These are phyloP conservation scores for Globisporangium ultimum DNA, from an alignment of 352 stramenopile species.

Conservation along the genomic window DNA sequence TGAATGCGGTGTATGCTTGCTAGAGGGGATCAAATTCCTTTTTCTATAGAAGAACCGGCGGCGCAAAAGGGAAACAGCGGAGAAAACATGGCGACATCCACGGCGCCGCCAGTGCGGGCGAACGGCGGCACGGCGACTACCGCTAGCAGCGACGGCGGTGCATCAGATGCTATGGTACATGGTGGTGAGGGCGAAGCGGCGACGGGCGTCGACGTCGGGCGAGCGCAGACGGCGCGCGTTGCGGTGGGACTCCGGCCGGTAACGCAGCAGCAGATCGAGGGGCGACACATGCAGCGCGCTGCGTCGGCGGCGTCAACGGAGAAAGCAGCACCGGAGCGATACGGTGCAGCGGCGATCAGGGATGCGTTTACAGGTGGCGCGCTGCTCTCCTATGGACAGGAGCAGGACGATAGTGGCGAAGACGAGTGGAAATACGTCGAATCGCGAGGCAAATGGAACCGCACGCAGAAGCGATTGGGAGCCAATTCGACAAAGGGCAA, in stretches of 20 bases:
- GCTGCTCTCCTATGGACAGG: too few relatives aligned
- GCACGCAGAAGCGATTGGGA: slow-evolving; percentile 6
- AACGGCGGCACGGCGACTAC: not conserved
- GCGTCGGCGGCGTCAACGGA: not conserved
- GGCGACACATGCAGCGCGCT: slow-evolving; percentile 5
- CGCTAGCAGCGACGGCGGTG: not conserved
- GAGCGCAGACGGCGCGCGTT: not conserved
- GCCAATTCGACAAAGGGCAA: too few relatives aligned
- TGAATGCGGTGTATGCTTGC: too few relatives aligned
- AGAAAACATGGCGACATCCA: slow-evolving; percentile 7
- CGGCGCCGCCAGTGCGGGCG: slow-evolving; percentile 8
- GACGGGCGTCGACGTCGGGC: not conserved
- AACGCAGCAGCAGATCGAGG: slow-evolving; percentile 18
- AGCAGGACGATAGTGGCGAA: slow-evolving; percentile 2
- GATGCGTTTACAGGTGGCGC: too few relatives aligned
- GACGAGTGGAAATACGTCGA: slow-evolving; percentile 16
- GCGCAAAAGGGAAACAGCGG: not conserved
- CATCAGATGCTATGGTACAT: not conserved
- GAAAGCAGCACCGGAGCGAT: not conserved
- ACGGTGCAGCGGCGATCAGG: not conserved
- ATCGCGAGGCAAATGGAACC: slow-evolving; percentile 12
- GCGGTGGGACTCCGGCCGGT: slow-evolving; percentile 13
- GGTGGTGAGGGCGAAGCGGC: not conserved
- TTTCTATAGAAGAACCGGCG: slow-evolving; percentile 1
- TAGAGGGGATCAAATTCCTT: not conserved